Conservation (phyloP, 106 monocot genomes). For the Phalaenopsis equestris region DNA sequence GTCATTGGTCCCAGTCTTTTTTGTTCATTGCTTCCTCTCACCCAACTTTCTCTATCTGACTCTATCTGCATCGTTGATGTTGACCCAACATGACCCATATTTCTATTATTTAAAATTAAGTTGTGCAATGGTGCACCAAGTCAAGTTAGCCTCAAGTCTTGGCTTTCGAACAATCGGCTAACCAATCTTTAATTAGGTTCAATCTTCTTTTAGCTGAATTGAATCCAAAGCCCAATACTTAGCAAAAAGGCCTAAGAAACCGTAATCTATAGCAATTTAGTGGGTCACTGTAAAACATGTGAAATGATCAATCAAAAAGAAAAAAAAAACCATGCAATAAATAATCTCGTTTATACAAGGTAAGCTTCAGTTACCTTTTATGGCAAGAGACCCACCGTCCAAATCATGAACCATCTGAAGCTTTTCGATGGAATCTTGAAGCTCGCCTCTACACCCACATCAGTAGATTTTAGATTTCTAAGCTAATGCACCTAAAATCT, state of each 20-base stretch:
- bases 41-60: not conserved
- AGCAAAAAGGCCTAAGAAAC: not conserved
- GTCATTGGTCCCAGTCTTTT: not conserved
- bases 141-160: not conserved
- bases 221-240: not conserved
- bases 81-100: not conserved
- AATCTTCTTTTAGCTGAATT: not conserved
- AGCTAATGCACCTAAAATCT: not conserved
- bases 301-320: not conserved
- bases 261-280: too few species aligned
- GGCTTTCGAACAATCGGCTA: not conserved
- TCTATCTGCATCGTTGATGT: not conserved
- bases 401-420: conserved; percentile 45
- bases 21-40: not conserved
- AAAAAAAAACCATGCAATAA: not conserved
- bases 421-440: conserved; percentile 73
- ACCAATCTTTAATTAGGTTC: not conserved
- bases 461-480: conserved; percentile 2
- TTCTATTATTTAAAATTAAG: not conserved
- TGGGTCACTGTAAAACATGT: not conserved
- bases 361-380: conserved; percentile 35
- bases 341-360: not conserved
- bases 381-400: conserved; percentile 20
- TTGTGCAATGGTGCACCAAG: not conserved
- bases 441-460: conserved; percentile 41